phyloP scores from a whole-genome alignment of 2,329 filamentous ascomycete species.

The Colletotrichum liriopes region DNA sequence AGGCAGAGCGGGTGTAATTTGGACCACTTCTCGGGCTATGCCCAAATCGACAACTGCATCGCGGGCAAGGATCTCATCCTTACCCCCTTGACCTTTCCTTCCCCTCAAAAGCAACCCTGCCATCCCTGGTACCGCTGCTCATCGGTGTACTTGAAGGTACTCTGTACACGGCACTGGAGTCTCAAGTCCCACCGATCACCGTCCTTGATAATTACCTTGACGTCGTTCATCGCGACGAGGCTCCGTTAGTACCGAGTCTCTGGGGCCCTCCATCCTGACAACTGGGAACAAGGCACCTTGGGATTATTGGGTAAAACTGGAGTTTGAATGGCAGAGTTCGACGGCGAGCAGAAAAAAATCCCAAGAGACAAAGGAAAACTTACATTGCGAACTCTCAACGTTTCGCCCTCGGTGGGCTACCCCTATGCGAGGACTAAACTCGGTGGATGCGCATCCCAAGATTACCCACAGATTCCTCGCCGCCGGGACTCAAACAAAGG shows the following conservation, averaged over 20 bases:
- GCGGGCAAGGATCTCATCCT: slow-evolving; percentile 19
- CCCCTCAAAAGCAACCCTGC: slow-evolving; percentile 24
- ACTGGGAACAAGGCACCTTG: slow-evolving; percentile 29
- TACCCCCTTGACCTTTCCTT: slow-evolving; percentile 11
- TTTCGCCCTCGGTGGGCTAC: slow-evolving; percentile 19
- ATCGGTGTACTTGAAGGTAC: slow-evolving; percentile 26
- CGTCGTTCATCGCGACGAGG: slow-evolving; percentile 38
- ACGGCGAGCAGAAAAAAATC: slow-evolving; percentile 20
- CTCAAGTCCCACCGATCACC: slow-evolving; percentile 38
- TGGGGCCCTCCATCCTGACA: slow-evolving; percentile 38
- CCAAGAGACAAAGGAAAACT: slow-evolving; percentile 9
- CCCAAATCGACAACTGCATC: slow-evolving; percentile 42
- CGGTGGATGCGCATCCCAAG: slow-evolving; percentile 3
- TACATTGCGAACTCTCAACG: slow-evolving; percentile 36
- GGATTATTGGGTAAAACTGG: slow-evolving; percentile 34
- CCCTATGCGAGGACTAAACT: slow-evolving; percentile 2
- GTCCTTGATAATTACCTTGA: slow-evolving; percentile 41
- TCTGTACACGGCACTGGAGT: slow-evolving; percentile 17
- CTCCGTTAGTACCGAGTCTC: slow-evolving; percentile 37
- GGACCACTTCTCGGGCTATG: slow-evolving; percentile 24
- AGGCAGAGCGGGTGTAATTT: slow-evolving; percentile 30
- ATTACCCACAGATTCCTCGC: slow-evolving; percentile 12
- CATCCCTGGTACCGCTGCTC: slow-evolving; percentile 8
- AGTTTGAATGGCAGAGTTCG: slow-evolving; percentile 15
- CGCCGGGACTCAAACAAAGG: slow-evolving; percentile 17